These are phyloP conservation scores for Chaetomium olivaceum DNA, from an alignment of 2,329 filamentous ascomycete species.

Conservation along the genomic window DNA sequence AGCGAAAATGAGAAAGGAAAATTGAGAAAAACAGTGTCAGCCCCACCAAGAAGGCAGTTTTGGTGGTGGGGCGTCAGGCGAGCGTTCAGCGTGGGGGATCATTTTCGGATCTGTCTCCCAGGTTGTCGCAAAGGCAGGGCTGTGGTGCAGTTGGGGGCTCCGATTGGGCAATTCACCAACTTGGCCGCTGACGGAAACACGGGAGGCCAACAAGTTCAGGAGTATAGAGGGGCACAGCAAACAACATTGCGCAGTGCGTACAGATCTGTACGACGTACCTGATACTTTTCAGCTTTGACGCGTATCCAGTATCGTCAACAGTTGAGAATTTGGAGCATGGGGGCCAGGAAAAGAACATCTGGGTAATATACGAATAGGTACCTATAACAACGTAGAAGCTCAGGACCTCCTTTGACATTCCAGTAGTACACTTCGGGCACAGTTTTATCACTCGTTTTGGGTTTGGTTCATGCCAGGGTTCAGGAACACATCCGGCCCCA, in stretches of 20 bases:
- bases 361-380: too few species aligned
- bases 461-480: neutral
- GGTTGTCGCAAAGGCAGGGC: constrained; percentile 6
- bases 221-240: constrained; percentile 4
- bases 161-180: constrained; percentile 7
- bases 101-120: constrained; percentile 1
- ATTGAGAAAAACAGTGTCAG: neutral
- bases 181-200: neutral
- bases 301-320: neutral
- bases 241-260: neutral
- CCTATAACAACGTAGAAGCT: too few species aligned
- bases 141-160: constrained; percentile 8
- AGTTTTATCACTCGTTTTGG: neutral
- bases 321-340: neutral
- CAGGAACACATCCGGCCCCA: neutral
- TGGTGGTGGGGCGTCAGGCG: neutral
- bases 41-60: constrained; percentile 3
- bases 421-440: neutral
- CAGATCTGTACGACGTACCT: neutral
- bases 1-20: constrained; percentile 28
- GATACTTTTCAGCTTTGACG: neutral
- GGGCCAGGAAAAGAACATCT: neutral
- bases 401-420: too few species aligned
- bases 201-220: neutral
- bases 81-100: constrained; percentile 13